A percentile compares a stretch with the other conserved stretches of the same genome.
These are phyloP conservation scores for Populus pruinosa DNA, from an alignment of 345 rosid genomes.

Conservation along the genomic window DNA sequence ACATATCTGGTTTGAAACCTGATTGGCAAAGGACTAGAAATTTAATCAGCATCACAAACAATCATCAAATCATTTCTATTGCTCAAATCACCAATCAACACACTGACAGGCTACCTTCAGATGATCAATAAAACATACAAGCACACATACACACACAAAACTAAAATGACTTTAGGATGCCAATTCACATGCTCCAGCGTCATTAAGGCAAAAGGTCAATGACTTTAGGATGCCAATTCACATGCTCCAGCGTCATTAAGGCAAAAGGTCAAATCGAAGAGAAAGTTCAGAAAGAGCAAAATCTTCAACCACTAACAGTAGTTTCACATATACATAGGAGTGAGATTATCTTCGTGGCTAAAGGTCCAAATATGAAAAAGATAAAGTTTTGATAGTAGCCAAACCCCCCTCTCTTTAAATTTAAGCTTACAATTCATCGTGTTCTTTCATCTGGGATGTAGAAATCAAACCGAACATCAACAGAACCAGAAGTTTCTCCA, in stretches of 20 bases:
- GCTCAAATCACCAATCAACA: neutral
- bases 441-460: constrained; percentile 63
- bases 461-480: constrained; percentile 90
- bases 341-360: constrained; percentile 22
- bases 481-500: constrained; percentile 67
- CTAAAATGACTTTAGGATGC: neutral
- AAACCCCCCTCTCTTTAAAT: constrained; percentile 10
- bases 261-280: neutral
- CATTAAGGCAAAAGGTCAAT: neutral
- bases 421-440: constrained; percentile 12
- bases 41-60: neutral
- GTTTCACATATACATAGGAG: constrained; percentile 29
- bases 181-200: neutral
- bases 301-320: too few species aligned
- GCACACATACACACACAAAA: neutral
- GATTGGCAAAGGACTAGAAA: neutral
- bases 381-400: constrained; percentile 1
- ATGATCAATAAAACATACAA: neutral
- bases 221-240: too few species aligned
- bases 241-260: neutral
- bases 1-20: neutral
- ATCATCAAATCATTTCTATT: neutral
- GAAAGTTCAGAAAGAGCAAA: neutral
- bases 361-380: constrained; percentile 20
- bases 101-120: neutral